Base-by-base conservation (phyloP, 352 stramenopile species). In the Phytophthora megakarya region DNA sequence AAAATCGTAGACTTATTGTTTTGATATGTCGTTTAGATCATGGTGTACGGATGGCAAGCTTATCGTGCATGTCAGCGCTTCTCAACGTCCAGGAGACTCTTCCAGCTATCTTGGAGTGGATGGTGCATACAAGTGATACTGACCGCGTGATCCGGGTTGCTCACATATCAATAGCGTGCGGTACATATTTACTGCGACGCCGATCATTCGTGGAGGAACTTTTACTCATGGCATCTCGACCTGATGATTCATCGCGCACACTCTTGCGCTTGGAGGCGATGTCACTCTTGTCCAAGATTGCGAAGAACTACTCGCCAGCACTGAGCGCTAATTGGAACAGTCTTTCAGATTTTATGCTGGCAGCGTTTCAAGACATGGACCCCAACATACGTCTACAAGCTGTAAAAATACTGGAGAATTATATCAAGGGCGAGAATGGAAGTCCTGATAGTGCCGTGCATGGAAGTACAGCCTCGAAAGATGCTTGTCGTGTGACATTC, bases 361-460 rank as follows among this genome's bases (percentile, higher is more conserved):
- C 71, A 18, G 82, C 85, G 5, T 96, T 94, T 50, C 85, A 92
- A 75, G 87, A 96, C 30, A 72, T 89, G 58, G 87, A 96, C 44
- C 81, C 86, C 3, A 94, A 94, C 52, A 83, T 96, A 39, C 87
- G 87, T 0, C 72, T 96, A 0, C 87, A 96, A 80, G 87, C 87
- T 1, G 80, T 96, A 4, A 96, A 96, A 52, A 92, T 96, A 42
- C 38, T 96, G 52, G 87, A 96, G 53, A 93, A 94, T 51, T 94
- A 96, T 57, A 90, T 96, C 60, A 91, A 95, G 48, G 86, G 85
- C 21, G 75, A 83, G 35, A 74, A 75, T 33, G 58, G 60, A 3
- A 68, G 46, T 6, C 13, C 51, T 15, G 54, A 67, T n/a, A 22
- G 38, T 28, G 22, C 49, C 23, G 38, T 44, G 10, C 6, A 16